Base-by-base conservation (phyloP, 1,284 basidiomycete genomes). In the Cutaneotrichosporon sp. region DNA sequence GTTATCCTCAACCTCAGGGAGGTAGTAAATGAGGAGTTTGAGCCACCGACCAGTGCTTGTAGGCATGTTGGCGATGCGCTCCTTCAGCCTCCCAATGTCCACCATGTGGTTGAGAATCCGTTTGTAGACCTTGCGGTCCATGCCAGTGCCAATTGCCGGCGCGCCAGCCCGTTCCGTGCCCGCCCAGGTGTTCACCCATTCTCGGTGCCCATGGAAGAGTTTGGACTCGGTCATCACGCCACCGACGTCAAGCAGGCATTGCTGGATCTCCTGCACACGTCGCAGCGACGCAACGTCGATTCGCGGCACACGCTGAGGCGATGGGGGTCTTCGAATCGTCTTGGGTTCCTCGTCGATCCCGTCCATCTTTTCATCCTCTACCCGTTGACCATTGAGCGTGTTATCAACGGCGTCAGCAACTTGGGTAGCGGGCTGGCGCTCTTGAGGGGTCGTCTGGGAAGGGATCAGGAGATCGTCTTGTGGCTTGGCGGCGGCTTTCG, bases 101-200 rank as follows among this genome's bases (percentile, higher is more conserved):
- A 65, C 35, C 14, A 73, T 51, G 9, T 26, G 33, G 36, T 45
- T 52, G 13, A 66, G 30, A 1, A 54, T 58, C 13, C 56, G 57
- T 38, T 54, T 61, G 51, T 65, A 64, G 22, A 65, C 58, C 18
- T 54, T 55, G 26, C 69, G 62, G 45, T 73, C 71, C 69, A 73
- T 70, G 18, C 46, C 56, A n/a, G 61, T 55, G 8, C 48, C 59
- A 4, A 50, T 47, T 5, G 53, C 30, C 15, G 71, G 71, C 1
- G 70, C 68, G 46, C 60, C 45, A 3, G 67, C 66, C 41, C 61
- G 60, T 37, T 67, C 63, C 1, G 67, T 68, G 2, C 71, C 71
- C 2, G 67, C 69, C 17, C 60, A 58, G 18, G 61, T 56, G 41
- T 58, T 45, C 1, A 64, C 47, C 71, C 71, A 73, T 2, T 53